Evolutionary conservation across 176 grass and related monocot genomes (phyloP).

Genomic region (Oryza rufipogon): DNA sequence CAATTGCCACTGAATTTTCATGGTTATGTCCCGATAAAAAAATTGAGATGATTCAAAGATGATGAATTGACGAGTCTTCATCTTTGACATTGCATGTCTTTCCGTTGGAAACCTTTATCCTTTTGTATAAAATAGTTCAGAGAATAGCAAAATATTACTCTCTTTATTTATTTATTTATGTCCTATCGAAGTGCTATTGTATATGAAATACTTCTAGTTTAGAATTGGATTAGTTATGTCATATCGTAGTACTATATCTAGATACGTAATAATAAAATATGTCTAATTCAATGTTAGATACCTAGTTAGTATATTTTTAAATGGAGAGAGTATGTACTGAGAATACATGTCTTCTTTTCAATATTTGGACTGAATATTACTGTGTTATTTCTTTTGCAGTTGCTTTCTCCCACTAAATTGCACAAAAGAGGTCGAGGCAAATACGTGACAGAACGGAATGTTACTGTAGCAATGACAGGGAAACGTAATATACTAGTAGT

Average conservation of each 20-base stretch:
- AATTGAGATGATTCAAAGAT: neutral
- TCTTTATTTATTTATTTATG: too few relatives aligned
- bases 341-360: neutral
- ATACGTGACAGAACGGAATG: neutral
- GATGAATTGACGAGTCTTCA: neutral
- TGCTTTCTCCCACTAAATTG: neutral
- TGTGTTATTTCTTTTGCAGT: neutral
- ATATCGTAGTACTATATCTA: too few relatives aligned
- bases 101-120: neutral
- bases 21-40: neutral
- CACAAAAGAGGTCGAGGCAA: neutral
- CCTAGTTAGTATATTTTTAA: too few relatives aligned
- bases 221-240: too few relatives aligned
- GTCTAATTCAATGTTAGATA: too few relatives aligned
- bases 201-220: too few relatives aligned
- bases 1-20: neutral
- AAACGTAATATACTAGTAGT: neutral
- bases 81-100: neutral
- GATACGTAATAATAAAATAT: too few relatives aligned
- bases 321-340: too few relatives aligned
- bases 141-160: neutral
- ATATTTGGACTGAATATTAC: too few relatives aligned
- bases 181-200: too few relatives aligned
- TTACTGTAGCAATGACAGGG: neutral
- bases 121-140: neutral